Evolutionary conservation across 495 filamentous ascomycete species (phyloP), one percentile per base, ranked within the genome.

Genomic region (Penicillium daleae): DNA sequence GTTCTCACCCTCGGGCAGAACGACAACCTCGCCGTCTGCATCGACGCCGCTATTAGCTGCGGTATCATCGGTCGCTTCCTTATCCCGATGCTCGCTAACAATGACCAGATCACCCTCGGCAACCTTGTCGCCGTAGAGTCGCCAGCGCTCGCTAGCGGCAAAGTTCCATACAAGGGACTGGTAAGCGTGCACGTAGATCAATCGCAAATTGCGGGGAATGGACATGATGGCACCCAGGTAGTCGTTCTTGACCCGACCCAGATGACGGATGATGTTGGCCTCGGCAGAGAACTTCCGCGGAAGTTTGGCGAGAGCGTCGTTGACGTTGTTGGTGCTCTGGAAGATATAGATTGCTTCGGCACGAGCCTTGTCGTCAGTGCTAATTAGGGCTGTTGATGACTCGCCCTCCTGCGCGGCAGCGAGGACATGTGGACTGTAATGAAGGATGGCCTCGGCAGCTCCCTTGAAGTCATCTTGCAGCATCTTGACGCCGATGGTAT

Each of bases 101-200:
- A 98, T 76, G 19, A 99, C 88, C 2, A 99, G 82, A 69, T 99
- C 95, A 10, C 95, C 95, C 64, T 91, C 87, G 26, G 97, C 81
- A 9, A 97, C 90, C 57, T 81, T 78, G 35, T 78, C 70, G 19
- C 89, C 92, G 70, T 87, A 91, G 21, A 81, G 78, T 42, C 85
- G 86, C 90, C 87, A 95, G 59, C 95, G 89, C 66, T 88, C 87
- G 57, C 88, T 88, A 15, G 84, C 92, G 26, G 87, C 92, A 59
- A 82, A 79, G 76, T 99, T 99, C 93, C 93, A 99, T 9, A 99
- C 89, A 10, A 92, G 82, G 6, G 90, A 93, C 71, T 99, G 95
- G 76, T 96, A 97, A 29, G 96, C 95, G 66, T 99, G 95, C 13
- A 96, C 88, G 66, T 99, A 99, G 91, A 98, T 97, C 37, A 91